phyloP scores from a whole-genome alignment of 106 monocot species.

The Allium fistulosum region DNA sequence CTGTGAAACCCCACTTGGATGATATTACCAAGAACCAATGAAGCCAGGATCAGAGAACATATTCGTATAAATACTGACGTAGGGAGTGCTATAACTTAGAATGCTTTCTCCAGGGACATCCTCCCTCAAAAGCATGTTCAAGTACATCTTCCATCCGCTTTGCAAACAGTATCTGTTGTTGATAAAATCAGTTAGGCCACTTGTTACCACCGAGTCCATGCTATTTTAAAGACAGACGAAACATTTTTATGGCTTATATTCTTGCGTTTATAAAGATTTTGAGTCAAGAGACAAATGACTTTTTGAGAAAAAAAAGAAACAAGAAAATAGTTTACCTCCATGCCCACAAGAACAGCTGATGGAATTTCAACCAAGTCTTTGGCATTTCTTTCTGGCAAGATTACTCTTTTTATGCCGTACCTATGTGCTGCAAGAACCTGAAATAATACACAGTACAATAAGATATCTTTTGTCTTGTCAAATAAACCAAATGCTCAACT shows the following conservation, averaged over 20 bases:
- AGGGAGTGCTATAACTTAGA: conserved; percentile 31
- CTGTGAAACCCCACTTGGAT: background rate
- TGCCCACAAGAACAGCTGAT: conserved; percentile 49
- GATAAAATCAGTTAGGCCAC: background rate
- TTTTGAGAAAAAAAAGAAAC: background rate
- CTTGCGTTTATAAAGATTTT: background rate
- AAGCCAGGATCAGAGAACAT: background rate
- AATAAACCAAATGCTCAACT: background rate
- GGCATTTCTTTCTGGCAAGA: conserved; percentile 72
- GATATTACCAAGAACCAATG: background rate
- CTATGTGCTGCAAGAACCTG: conserved; percentile 93
- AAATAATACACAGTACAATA: background rate
- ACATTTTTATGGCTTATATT: background rate
- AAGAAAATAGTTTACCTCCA: conserved; percentile 53
- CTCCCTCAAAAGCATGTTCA: conserved; percentile 59
- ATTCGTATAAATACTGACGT: background rate
- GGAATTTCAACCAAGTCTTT: conserved; percentile 93
- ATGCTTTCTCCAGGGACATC: conserved; percentile 38
- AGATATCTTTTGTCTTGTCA: background rate
- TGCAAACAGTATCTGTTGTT: conserved; percentile 39
- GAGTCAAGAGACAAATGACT: background rate
- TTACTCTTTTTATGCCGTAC: conserved; percentile 89
- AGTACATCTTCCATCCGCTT: conserved; percentile 61
- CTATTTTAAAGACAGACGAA: background rate
- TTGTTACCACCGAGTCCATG: background rate